Base-by-base conservation (phyloP, 257 asterid species). In the Cinchona pubescens region DNA sequence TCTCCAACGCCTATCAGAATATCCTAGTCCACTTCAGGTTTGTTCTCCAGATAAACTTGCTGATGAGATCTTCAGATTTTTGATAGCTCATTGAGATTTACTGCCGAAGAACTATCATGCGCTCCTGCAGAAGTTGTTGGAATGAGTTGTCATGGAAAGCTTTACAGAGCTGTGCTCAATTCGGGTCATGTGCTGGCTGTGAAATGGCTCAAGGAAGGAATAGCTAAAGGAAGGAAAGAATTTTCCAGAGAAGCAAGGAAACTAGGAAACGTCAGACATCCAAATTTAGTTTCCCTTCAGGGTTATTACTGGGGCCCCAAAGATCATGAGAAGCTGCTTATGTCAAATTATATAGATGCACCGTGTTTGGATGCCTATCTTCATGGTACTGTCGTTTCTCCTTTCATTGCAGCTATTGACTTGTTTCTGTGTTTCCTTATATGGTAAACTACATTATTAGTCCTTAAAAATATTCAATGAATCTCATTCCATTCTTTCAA, bases 251-350 rank as follows among this genome's bases (percentile, higher is more conserved):
- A 91, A 81, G 94, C 90, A 23, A 91, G 86, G 84, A 90, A 91
- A 79, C 88, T 91, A 37, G 97, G 97, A 67, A 88, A 81, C 71
- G 87, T 91, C 68, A 74, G 91, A 59, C 94, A 91, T 73, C 90
- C 91, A 4, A 88, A 85, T 83, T 77, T 91, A 73, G 92, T 90
- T 55, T 82, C 96, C 48, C 90, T 91, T 48, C 90, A 80, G 51
- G 97, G 97, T 48, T 91, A 87, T 83, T 91, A 91, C 69, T 91
- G 97, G 94, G 98, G 98, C 60, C 97, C 97, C 18, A 89, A 83
- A 75, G 97, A 89, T 75, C 97, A 90, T 32, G 97, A 92, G 86
- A 88, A 89, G 86, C 88, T 92, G 10, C 83, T 92, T 82, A 80
- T 92, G 80, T 87, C 97, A 4, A 86, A 82, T 73, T 92, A 80